Evolutionary conservation across 2,329 filamentous ascomycete species (phyloP), one percentile per base, ranked within the genome.

Genomic region (Fusarium tricinctum): DNA sequence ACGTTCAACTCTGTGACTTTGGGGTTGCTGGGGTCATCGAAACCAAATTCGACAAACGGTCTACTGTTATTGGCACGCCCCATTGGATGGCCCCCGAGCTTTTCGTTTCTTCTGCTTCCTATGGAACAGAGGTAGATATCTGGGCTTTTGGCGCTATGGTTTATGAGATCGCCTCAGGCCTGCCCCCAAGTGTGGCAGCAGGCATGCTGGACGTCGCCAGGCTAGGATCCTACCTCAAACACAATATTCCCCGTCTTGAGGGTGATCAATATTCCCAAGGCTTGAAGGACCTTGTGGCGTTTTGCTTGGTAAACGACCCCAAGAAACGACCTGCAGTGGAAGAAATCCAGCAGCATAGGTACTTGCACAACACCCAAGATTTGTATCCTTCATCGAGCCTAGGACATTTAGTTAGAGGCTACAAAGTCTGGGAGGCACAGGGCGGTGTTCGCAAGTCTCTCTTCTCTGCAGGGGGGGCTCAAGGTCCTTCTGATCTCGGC

Each of bases 31-130:
- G 91, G 44, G 88, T 93, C 46, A 87, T 94, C 58, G 91, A 94
- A 75, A 90, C 85, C 42, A 90, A 92, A 69, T 85, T 89, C 55
- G 89, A 92, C 72, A 96, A 96, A 79, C 84, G 92, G 53, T 90
- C 90, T 6, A 95, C 92, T 1, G 90, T 95, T 48, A 91, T 95
- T 57, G 92, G 92, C 22, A 96, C 93, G 0, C 90, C 91, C 5
- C 89, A 94, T 78, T 96, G 92, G 91, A 94, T 96, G 92, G 91
- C 93, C 0, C 92, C 91, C 0, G 93, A 96, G 73, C 83, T 95
- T 14, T 90, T 92, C 70, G 87, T 90, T 58, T 83, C 86, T 38
- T 82, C 86, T 6, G 83, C 86, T 12, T 88, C 88, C 7, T 92
- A 92, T 75, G 90, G 90, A 60, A 90, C 88, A 15, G 89, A 91